A percentile compares a stretch with the other conserved stretches of the same genome.
These are phyloP conservation scores for Kodamaea jinghongensis DNA, from an alignment of 805 yeast genomes.

Conservation along the genomic window DNA sequence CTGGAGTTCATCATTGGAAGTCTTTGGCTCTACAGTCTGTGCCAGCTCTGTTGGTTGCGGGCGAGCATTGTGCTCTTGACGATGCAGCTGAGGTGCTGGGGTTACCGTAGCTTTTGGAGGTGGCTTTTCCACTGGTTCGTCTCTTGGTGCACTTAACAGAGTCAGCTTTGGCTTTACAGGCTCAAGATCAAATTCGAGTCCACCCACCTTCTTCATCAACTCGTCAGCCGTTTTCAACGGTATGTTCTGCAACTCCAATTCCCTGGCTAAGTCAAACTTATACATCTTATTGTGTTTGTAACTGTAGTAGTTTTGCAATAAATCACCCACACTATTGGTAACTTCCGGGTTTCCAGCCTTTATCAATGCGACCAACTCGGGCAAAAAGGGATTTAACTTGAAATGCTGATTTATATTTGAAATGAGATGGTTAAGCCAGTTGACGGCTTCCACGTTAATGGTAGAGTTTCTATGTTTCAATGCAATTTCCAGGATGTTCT, in stretches of 20 bases:
- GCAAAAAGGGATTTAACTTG: constrained; percentile 27
- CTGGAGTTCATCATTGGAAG: constrained; percentile 10
- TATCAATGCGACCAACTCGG: constrained; percentile 19
- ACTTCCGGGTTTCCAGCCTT: constrained; percentile 5
- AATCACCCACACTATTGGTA: constrained; percentile 15
- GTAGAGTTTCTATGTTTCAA: constrained; percentile 36
- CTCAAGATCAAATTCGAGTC: neutral
- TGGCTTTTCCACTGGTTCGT: neutral
- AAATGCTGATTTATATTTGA: constrained; percentile 30
- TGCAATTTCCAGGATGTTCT: constrained; percentile 42
- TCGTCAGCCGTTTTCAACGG: constrained; percentile 8
- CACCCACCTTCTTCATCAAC: constrained; percentile 8
- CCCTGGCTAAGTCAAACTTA: constrained; percentile 43
- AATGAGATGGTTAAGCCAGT: constrained; percentile 44
- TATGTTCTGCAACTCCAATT: constrained; percentile 35
- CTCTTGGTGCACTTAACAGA: neutral
- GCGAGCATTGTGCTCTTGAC: too few species aligned
- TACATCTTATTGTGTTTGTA: constrained; percentile 36
- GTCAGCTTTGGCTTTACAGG: neutral
- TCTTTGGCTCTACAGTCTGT: too few species aligned
- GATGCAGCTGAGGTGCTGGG: too few species aligned
- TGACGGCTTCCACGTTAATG: constrained; percentile 43
- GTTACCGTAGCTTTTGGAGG: too few species aligned
- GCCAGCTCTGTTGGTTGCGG: too few species aligned
- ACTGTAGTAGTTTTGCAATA: constrained; percentile 29